These are phyloP conservation scores for Xylaria arbuscula DNA, from an alignment of 2,329 filamentous ascomycete species.

Conservation along the genomic window DNA sequence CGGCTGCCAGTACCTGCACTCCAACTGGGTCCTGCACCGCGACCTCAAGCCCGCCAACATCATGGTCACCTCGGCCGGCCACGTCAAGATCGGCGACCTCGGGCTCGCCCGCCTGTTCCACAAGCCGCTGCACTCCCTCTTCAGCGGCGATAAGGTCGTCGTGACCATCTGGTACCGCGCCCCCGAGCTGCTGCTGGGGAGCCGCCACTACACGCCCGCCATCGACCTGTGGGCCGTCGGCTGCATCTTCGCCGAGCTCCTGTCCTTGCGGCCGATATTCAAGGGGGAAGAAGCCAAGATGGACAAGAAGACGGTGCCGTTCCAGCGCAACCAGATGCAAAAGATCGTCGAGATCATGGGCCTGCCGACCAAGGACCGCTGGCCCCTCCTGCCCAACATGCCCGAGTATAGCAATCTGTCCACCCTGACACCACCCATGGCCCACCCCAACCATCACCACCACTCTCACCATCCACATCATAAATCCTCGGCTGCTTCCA, in stretches of 20 bases:
- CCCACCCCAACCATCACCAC: slow-evolving; percentile 53
- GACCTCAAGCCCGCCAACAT: slow-evolving; percentile 99
- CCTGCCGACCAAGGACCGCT: slow-evolving; percentile 85
- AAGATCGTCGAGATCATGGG: slow-evolving; percentile 98
- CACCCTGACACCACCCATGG: slow-evolving; percentile 63
- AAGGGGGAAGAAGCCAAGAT: slow-evolving; percentile 99
- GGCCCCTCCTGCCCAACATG: slow-evolving; percentile 87
- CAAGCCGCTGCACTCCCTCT: slow-evolving; percentile 91
- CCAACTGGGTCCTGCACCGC: slow-evolving; percentile 96
- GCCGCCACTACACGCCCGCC: slow-evolving; percentile 95
- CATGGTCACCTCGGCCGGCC: slow-evolving; percentile 91
- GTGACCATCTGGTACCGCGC: slow-evolving; percentile 99
- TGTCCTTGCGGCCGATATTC: slow-evolving; percentile 93
- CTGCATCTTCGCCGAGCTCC: slow-evolving; percentile 95
- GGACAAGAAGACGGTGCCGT: slow-evolving; percentile 98
- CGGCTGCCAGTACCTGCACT: slow-evolving; percentile 92
- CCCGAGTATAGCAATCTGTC: slow-evolving; percentile 83
- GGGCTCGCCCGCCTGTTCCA: slow-evolving; percentile 92
- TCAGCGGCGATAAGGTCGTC: slow-evolving; percentile 95
- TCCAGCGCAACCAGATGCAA: slow-evolving; percentile 98
- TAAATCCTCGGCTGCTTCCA: slow-evolving; percentile 50
- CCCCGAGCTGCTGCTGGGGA: slow-evolving; percentile 90
- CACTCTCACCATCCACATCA: slow-evolving; percentile 47
- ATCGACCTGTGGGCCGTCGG: slow-evolving; percentile 98
- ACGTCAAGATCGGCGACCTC: slow-evolving; percentile 94